Evolutionary conservation across 495 filamentous ascomycete species (phyloP), one percentile per base, ranked within the genome.

Genomic region (Penicillium ochrochloron): DNA sequence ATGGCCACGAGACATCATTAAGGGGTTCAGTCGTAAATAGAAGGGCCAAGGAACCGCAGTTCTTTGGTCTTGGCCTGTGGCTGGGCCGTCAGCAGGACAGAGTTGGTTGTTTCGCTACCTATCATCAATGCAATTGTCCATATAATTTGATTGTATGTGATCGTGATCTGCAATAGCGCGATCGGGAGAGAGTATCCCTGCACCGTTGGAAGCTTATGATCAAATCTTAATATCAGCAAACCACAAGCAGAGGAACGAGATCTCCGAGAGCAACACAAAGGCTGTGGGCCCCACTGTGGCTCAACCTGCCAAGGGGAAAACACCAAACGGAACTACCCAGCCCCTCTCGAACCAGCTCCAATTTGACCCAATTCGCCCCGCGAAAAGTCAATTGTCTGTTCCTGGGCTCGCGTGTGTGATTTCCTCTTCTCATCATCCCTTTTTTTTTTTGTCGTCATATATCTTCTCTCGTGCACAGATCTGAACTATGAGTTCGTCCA

Each of bases 401-500:
- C 8, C 15, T 5, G 1, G 15, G 9, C 19, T 25, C 44, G 15
- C 5, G 44, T 31, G 48, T 31, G 48, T 27, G 6, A 5, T 52
- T 17, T 50, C 11, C 23, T 17, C 23, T 44, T 44, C 42, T n/a
- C 42, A 15, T 21, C 42, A 44, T 21, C n/a, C n/a, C n/a, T n/a
- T 5, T 2, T 12, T 53, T 34, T 41, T 56, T n/a, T 37, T n/a
- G 10, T 37, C 51, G 37, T 17, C 41, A 25, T 41, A n/a, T 54
- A 21, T 39, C 35, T 31, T 34, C 31, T 14, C 19, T 1, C 2
- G 17, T 15, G 39, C 51, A 46, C 25, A 12, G 7, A 10, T 27
- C 27, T 34, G 29, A 19, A 44, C 23, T 1, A 74, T 74, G 71
- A 65, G 63, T 41, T 68, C 69, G 31, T 60, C 63, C 52, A 70